phyloP scores from a whole-genome alignment of 2,329 filamentous ascomycete species.

The Lecanicillium sp. region DNA sequence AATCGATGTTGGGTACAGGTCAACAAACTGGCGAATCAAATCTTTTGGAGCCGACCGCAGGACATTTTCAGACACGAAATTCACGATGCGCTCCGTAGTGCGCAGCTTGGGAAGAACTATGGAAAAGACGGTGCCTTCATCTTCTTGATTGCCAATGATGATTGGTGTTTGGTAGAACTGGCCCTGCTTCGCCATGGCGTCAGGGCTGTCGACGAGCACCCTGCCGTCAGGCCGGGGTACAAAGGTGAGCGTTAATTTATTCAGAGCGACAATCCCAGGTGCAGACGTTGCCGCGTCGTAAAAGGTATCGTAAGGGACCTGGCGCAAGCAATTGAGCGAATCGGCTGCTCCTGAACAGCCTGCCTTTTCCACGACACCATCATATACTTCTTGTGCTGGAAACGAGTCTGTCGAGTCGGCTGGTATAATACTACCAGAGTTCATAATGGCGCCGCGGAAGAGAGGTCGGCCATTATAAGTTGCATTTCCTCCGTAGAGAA shows the following conservation, averaged over 20 bases:
- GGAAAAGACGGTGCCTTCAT: conserved; percentile 2
- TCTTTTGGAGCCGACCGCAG: neutral
- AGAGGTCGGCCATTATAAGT: conserved; percentile 67
- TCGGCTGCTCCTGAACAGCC: conserved; percentile 24
- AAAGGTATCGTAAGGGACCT: conserved; percentile 40
- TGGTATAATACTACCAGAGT: conserved; percentile 37
- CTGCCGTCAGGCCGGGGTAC: neutral
- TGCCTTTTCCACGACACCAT: too few relatives aligned
- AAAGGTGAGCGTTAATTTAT: neutral
- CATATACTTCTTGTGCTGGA: too few relatives aligned
- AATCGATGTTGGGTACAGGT: neutral
- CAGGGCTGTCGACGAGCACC: neutral
- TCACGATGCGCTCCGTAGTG: neutral
- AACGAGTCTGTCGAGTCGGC: too few relatives aligned
- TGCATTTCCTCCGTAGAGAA: conserved; percentile 63
- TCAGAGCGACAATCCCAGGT: neutral
- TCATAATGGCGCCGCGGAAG: conserved; percentile 74
- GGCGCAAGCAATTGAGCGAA: conserved; percentile 59
- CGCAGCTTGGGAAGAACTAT: neutral
- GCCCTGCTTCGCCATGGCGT: neutral
- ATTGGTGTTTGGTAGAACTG: neutral
- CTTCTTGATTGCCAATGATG: conserved; percentile 5
- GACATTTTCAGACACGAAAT: neutral
- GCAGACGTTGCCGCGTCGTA: neutral
- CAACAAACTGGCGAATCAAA: neutral